These are phyloP conservation scores for Pyricularia pennisetigena DNA, from an alignment of 2,329 filamentous ascomycete species.

Conservation along the genomic window DNA sequence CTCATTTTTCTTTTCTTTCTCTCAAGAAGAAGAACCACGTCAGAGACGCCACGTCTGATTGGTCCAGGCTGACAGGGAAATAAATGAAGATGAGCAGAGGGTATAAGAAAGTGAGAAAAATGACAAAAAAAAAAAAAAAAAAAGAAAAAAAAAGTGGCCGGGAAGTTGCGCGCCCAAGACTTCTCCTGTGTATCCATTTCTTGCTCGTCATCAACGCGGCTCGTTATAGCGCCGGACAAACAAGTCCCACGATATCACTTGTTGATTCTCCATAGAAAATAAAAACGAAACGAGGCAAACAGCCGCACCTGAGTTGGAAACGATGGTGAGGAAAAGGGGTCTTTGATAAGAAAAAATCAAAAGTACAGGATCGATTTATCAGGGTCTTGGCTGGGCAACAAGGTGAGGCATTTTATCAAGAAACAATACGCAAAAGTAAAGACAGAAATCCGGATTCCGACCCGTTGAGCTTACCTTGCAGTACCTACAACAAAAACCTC, in stretches of 20 bases:
- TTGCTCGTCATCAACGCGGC: neutral
- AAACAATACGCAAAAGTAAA: neutral
- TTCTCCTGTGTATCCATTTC: neutral
- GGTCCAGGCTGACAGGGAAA: neutral
- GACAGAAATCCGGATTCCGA: neutral
- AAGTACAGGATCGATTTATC: too few species aligned
- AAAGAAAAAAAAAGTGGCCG: neutral
- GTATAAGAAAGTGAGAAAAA: neutral
- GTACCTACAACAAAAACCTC: neutral
- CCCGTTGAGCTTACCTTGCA: neutral
- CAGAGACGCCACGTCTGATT: neutral
- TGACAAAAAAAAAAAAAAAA: neutral
- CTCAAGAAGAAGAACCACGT: neutral
- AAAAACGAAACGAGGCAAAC: neutral
- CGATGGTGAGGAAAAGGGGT: neutral
- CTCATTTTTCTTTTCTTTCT: neutral
- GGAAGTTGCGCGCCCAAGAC: neutral
- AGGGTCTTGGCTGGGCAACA: too few species aligned
- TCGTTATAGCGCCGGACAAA: neutral
- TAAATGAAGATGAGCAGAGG: neutral
- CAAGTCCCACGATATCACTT: neutral
- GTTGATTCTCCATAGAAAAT: too few species aligned
- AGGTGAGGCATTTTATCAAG: neutral
- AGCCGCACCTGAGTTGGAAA: neutral
- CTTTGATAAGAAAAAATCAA: too few species aligned